Evolutionary conservation across 2,329 filamentous ascomycete genomes (phyloP).

Genomic region (Cryoendolithus antarcticus): DNA sequence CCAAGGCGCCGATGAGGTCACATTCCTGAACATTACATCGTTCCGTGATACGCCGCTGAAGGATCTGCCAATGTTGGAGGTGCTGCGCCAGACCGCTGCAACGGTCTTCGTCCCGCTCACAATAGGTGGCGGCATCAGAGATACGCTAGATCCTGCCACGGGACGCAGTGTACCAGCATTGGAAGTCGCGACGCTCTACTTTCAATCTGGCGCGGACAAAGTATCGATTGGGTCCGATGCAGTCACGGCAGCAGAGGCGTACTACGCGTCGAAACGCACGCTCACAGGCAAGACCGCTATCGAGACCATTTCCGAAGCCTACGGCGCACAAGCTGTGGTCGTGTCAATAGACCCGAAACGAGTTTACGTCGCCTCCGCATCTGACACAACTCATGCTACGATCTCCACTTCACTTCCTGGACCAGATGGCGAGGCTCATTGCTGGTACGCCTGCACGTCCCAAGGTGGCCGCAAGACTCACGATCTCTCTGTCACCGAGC

Average conservation of each 20-base stretch:
- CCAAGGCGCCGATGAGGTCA: slow-evolving; percentile 91
- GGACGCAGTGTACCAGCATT: slow-evolving; percentile 77
- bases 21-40: slow-evolving; percentile 95
- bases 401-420: slow-evolving; percentile 59
- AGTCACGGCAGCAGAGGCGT: slow-evolving; percentile 83
- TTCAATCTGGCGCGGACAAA: slow-evolving; percentile 93
- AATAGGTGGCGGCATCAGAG: slow-evolving; percentile 87
- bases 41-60: slow-evolving; percentile 91
- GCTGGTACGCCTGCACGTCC: slow-evolving; percentile 97
- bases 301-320: slow-evolving; percentile 84
- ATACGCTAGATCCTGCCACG: slow-evolving; percentile 72
- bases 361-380: slow-evolving; percentile 62
- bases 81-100: slow-evolving; percentile 71
- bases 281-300: slow-evolving; percentile 78
- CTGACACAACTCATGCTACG: slow-evolving; percentile 61
- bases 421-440: slow-evolving; percentile 64
- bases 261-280: slow-evolving; percentile 57
- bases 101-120: slow-evolving; percentile 95
- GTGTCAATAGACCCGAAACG: slow-evolving; percentile 90
- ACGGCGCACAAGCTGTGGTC: slow-evolving; percentile 93
- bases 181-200: slow-evolving; percentile 92
- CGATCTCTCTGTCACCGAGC: slow-evolving; percentile 82
- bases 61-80: slow-evolving; percentile 92
- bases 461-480: slow-evolving; percentile 91
- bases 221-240: slow-evolving; percentile 94